Evolutionary conservation across 768 basidiomycete species (phyloP).

Genomic region (Pulveroboletus sp.): DNA sequence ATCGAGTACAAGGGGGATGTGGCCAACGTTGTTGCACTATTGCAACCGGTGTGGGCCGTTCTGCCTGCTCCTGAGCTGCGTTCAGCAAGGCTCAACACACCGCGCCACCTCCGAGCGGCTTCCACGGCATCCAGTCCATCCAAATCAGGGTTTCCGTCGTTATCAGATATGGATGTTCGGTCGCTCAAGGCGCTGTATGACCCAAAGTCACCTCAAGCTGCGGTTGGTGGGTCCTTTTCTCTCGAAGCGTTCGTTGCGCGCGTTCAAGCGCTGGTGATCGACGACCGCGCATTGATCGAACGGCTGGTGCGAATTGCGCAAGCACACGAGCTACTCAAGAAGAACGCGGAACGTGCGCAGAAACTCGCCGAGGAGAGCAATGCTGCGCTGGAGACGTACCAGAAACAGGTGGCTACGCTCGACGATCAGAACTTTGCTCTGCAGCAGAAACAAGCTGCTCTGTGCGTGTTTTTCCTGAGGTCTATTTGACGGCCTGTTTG

Average conservation of each 20-base stretch:
- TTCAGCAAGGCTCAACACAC: constrained; percentile 52
- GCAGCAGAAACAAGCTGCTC: constrained; percentile 45
- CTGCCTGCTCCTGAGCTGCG: constrained; percentile 85
- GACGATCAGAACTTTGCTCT: constrained; percentile 67
- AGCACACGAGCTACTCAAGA: constrained; percentile 87
- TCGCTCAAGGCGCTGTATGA: constrained; percentile 81
- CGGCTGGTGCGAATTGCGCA: constrained; percentile 80
- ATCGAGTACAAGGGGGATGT: constrained; percentile 40
- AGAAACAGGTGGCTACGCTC: constrained; percentile 77
- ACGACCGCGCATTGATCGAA: constrained; percentile 81
- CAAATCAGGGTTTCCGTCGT: constrained; percentile 41
- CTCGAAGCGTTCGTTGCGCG: constrained; percentile 73
- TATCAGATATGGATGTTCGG: constrained; percentile 83
- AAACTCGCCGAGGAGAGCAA: constrained; percentile 84
- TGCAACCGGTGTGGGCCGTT: constrained; percentile 73
- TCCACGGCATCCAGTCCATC: constrained; percentile 38
- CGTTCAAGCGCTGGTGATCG: constrained; percentile 75
- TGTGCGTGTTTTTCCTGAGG: constrained; percentile 43
- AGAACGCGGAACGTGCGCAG: constrained; percentile 87
- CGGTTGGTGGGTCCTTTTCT: constrained; percentile 43
- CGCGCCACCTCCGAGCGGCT: constrained; percentile 44
- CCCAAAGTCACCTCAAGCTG: constrained; percentile 27
- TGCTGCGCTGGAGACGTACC: constrained; percentile 78
- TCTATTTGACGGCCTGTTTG: neutral
- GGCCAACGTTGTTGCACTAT: constrained; percentile 51